A percentile compares a stretch with the other conserved stretches of the same genome.
Evolutionary conservation across 2,329 filamentous ascomycete genomes (phyloP).

Genomic region (Helotiales sp.): DNA sequence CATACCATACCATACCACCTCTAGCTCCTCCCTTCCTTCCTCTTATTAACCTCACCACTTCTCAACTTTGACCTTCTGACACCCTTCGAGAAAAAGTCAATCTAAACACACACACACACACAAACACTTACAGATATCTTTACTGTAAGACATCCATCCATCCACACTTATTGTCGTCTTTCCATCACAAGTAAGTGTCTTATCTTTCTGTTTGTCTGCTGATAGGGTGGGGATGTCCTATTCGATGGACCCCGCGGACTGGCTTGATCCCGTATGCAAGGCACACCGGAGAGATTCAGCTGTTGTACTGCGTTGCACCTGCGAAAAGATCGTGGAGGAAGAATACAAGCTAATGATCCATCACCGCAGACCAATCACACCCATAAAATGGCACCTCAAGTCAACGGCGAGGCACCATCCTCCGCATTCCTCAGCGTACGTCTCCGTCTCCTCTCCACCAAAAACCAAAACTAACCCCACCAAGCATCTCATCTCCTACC

Average conservation of each 20-base stretch:
- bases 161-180: not conserved
- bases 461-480: constrained; percentile 19
- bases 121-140: constrained; percentile 4
- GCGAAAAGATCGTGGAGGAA: not conserved
- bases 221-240: not conserved
- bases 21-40: not conserved
- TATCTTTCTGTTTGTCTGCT: not conserved
- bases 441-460: constrained; percentile 24
- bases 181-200: constrained; percentile 1
- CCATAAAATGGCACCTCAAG: constrained; percentile 48
- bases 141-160: not conserved
- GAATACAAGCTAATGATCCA: constrained; percentile 25
- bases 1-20: not conserved
- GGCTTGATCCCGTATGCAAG: constrained; percentile 6
- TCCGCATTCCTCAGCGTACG: constrained; percentile 58
- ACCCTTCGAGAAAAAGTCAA: constrained; percentile 5
- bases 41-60: constrained; percentile 20
- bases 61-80: constrained; percentile 19
- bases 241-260: not conserved
- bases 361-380: constrained; percentile 23
- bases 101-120: not conserved
- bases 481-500: constrained; percentile 87
- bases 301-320: not conserved
- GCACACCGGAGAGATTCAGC: not conserved
- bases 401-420: constrained; percentile 55